These are phyloP conservation scores for Coccomyxa sp. DNA, from an alignment of 139 green algal genomes.

Conservation along the genomic window DNA sequence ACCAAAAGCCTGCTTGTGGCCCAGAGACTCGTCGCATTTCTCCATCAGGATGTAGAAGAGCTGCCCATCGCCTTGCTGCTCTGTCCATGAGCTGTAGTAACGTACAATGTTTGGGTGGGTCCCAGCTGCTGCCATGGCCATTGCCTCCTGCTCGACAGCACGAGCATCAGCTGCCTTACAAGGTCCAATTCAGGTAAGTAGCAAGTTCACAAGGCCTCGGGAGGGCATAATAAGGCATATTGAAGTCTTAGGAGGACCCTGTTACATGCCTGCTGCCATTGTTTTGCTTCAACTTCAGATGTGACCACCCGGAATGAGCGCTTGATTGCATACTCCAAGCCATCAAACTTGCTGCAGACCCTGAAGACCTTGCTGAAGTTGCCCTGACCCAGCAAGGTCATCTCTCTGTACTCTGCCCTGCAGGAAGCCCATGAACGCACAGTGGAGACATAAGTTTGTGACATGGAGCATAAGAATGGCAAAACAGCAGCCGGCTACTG, in stretches of 20 bases:
- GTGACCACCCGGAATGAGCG: conserved; percentile 47
- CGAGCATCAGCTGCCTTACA: background rate
- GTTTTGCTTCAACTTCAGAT: conserved; percentile 41
- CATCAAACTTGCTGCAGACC: conserved; percentile 69
- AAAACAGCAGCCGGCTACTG: background rate
- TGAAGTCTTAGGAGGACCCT: background rate
- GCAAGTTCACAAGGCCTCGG: background rate
- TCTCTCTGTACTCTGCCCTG: conserved; percentile 35
- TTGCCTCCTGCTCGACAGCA: conserved; percentile 65
- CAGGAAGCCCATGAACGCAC: conserved; percentile 1
- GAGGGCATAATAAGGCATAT: background rate
- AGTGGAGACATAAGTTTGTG: no score
- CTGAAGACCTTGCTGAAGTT: conserved; percentile 75
- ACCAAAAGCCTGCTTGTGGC: conserved; percentile 8
- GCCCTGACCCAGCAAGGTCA: conserved; percentile 60
- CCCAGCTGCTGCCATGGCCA: conserved; percentile 67
- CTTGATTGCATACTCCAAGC: conserved; percentile 87
- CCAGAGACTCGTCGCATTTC: conserved; percentile 51
- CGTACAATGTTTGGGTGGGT: conserved; percentile 77
- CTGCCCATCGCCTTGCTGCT: conserved; percentile 46
- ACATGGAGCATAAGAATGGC: no score
- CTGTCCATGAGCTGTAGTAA: conserved; percentile 80
- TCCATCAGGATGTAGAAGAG: conserved; percentile 89
- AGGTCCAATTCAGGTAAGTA: background rate
- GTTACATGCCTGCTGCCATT: conserved; percentile 50